Percentiles rank a stretch among this genome's conserved stretches.
phyloP scores from a whole-genome alignment of 805 yeast genomes.

The Wickerhamomyces ciferrii region DNA sequence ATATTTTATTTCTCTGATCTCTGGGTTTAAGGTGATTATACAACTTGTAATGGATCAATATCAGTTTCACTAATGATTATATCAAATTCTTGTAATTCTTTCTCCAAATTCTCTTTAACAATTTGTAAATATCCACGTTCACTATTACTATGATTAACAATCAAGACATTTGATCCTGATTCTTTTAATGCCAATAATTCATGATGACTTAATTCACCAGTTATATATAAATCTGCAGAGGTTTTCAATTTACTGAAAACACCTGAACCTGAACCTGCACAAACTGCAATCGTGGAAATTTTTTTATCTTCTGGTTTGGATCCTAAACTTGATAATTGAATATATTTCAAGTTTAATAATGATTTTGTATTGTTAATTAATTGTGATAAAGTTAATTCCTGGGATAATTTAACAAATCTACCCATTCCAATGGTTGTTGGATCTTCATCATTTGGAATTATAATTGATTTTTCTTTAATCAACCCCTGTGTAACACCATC shows the following conservation, averaged over 20 bases:
- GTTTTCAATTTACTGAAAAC: constrained; percentile 56
- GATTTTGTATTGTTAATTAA: constrained; percentile 49
- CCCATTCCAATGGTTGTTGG: constrained; percentile 73
- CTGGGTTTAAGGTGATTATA: too few relatives aligned
- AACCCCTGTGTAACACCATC: constrained; percentile 39
- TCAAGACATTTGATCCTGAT: constrained; percentile 62
- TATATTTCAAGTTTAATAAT: constrained; percentile 42
- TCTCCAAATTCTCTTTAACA: constrained; percentile 36
- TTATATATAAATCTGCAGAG: constrained; percentile 67
- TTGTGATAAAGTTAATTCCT: constrained; percentile 35
- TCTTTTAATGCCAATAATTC: constrained; percentile 75
- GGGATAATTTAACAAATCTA: constrained; percentile 47
- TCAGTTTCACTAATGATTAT: constrained; percentile 15
- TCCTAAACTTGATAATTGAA: constrained; percentile 54
- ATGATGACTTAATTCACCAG: constrained; percentile 96
- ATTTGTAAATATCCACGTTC: constrained; percentile 76
- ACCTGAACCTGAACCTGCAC: constrained; percentile 93
- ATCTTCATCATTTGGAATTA: constrained; percentile 36
- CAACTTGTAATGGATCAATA: constrained; percentile 14
- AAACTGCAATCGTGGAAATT: constrained; percentile 56
- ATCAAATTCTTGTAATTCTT: constrained; percentile 8
- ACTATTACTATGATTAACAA: constrained; percentile 88
- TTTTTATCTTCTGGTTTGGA: constrained; percentile 29
- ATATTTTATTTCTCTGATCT: too few relatives aligned
- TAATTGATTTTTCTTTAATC: constrained; percentile 25